These are phyloP conservation scores for Colletotrichum limetticola DNA, from an alignment of 2,329 filamentous ascomycete species.

Conservation along the genomic window DNA sequence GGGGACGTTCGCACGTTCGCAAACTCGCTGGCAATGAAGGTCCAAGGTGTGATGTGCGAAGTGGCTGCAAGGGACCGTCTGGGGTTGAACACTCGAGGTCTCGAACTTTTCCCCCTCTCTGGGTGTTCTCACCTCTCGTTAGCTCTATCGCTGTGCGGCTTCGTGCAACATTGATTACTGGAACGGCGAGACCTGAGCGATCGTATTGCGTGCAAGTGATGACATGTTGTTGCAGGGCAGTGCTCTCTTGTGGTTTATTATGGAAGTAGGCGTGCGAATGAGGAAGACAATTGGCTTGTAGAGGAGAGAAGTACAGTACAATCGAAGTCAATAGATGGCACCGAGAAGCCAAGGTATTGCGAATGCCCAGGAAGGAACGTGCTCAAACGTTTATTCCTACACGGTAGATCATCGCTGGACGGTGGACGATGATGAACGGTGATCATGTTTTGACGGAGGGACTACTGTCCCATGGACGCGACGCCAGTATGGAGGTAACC, in stretches of 20 bases:
- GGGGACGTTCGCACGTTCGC: background rate
- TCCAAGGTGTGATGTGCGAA: background rate
- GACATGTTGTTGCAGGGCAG: background rate
- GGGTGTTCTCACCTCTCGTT: background rate
- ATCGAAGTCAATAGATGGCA: background rate
- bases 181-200: background rate
- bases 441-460: background rate
- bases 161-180: background rate
- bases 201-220: background rate
- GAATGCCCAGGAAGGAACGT: background rate
- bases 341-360: background rate
- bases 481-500: background rate
- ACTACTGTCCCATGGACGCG: background rate
- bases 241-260: background rate
- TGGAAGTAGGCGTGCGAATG: background rate
- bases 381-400: background rate
- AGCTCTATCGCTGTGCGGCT: background rate
- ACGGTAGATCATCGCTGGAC: background rate
- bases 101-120: background rate
- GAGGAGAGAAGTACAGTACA: background rate
- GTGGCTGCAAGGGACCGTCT: conserved; percentile 32
- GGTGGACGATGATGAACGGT: background rate
- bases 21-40: background rate
- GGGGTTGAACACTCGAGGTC: conserved; percentile 19
- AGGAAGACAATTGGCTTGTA: background rate